Base-by-base conservation (phyloP, 805 yeast species). In the Yarrowia sp. region DNA sequence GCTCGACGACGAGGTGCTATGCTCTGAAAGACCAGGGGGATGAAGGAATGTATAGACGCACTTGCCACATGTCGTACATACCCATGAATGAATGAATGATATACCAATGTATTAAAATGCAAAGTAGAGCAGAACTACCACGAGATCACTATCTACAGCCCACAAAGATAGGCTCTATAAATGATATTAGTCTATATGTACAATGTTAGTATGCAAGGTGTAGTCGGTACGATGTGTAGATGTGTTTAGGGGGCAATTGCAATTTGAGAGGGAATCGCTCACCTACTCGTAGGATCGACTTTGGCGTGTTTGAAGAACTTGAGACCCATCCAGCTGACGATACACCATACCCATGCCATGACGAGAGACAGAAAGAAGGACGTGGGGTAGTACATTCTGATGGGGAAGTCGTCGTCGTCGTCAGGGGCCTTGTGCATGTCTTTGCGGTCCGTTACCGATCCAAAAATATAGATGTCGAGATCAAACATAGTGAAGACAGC, bases 221-320 rank as follows among this genome's bases (percentile, higher is more conserved):
- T 48, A 30, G 21, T 1, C 10, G 51, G 35, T 26, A 21, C 21
- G 10, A 22, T n/a, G 40, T 36, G 40, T 36, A 17, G 11, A 8
- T 17, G 51, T 28, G 36, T 30, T 16, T n/a, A 35, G 40, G 36
- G 12, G 17, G 38, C 12, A 32, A 11, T 35, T 35, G 4, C 17
- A 9, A 9, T 11, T 5, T 35, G 10, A 35, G 4, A 16, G 7
- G 6, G 11, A 16, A 2, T 21, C 17, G 26, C 6, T 44, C 49
- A 48, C 19, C 54, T 30, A 11, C 40, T 19, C 5, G 32, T 41
- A 16, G 63, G 63, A 21, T 32, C 81, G 8, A 91, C 91, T 69
- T 85, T 87, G 22, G 95, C 87, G 71, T 90, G 95, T 65, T 91
- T 79, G 75, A 90, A 90, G 65, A 89, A 76, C 74, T 90, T 90